Conservation (phyloP, 2,329 filamentous ascomycete species). For the Paecilomyces sp. region DNA sequence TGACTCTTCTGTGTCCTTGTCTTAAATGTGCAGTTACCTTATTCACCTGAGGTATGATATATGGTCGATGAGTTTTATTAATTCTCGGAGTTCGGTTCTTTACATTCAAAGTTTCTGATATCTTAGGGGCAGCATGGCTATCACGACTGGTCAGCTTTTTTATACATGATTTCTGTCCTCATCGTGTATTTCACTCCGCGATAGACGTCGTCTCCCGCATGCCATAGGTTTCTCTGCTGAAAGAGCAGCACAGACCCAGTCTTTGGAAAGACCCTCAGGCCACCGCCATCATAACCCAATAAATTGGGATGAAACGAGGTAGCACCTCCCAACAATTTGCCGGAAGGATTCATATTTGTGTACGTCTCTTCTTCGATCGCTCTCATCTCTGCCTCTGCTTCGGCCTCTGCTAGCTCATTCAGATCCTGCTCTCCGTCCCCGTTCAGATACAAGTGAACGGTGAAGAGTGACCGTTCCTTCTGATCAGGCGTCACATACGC, state of each 20-base stretch:
- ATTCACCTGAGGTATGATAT: neutral
- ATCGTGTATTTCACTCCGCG: conserved; percentile 49
- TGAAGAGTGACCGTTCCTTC: conserved; percentile 45
- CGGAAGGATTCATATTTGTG: conserved; percentile 10
- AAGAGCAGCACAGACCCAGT: conserved; percentile 49
- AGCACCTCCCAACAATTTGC: conserved; percentile 44
- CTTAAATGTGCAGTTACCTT: no score
- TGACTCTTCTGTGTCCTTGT: neutral
- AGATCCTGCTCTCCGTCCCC: conserved; percentile 33
- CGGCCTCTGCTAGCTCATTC: conserved; percentile 13
- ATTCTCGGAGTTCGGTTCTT: neutral
- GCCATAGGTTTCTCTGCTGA: conserved; percentile 47
- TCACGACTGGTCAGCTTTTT: neutral
- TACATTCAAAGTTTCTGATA: neutral
- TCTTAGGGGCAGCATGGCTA: neutral
- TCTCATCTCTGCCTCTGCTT: conserved; percentile 7
- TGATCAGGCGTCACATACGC: conserved; percentile 52
- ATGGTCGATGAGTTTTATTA: neutral
- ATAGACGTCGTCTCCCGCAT: conserved; percentile 49
- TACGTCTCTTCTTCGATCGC: conserved; percentile 9
- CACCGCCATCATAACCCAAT: conserved; percentile 19
- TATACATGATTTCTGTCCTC: conserved; percentile 51
- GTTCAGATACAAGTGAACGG: conserved; percentile 51
- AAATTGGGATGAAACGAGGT: conserved; percentile 43
- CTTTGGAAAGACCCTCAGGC: conserved; percentile 41